phyloP scores from a whole-genome alignment of 176 grass and related monocot genomes.

The Thalia dealbata region DNA sequence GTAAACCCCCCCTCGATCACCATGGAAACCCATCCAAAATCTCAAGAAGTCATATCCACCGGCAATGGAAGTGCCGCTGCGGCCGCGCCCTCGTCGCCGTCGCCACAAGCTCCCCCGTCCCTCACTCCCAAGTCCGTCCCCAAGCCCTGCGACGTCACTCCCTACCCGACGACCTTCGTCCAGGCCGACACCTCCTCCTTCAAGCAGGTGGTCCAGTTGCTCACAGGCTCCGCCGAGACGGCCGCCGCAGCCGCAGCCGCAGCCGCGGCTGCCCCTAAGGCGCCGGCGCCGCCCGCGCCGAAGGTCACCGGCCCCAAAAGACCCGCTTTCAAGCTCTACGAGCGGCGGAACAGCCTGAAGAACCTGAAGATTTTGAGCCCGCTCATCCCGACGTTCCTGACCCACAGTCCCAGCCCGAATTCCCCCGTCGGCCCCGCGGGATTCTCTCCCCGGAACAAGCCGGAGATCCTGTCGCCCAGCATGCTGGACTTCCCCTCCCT shows the following conservation, averaged over 20 bases:
- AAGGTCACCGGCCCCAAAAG: slow-evolving; percentile 45
- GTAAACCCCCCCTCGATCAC: not conserved
- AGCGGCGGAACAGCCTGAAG: slow-evolving; percentile 68
- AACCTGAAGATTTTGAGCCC: slow-evolving; percentile 69
- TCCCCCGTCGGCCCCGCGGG: slow-evolving; percentile 6
- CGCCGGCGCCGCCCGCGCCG: not conserved
- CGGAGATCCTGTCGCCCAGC: slow-evolving; percentile 67
- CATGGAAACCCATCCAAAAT: not conserved
- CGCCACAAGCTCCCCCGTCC: not conserved
- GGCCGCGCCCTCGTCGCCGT: not conserved
- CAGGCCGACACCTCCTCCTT: slow-evolving; percentile 16
- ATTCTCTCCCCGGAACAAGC: slow-evolving; percentile 33
- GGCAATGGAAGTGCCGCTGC: not conserved
- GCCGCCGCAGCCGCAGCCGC: slow-evolving; percentile 42
- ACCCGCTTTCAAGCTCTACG: slow-evolving; percentile 75
- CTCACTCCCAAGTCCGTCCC: not conserved
- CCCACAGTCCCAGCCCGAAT: not conserved
- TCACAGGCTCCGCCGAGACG: slow-evolving; percentile 29
- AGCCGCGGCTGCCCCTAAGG: slow-evolving; percentile 8
- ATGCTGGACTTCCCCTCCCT: slow-evolving; percentile 74
- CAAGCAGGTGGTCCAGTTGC: slow-evolving; percentile 21
- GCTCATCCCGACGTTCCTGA: slow-evolving; percentile 33
- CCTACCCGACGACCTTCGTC: slow-evolving; percentile 18
- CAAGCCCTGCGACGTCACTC: slow-evolving; percentile 1
- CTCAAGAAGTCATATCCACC: not conserved